phyloP scores from a whole-genome alignment of 2,329 filamentous ascomycete genomes.

The Trichoderma brevicompactum region DNA sequence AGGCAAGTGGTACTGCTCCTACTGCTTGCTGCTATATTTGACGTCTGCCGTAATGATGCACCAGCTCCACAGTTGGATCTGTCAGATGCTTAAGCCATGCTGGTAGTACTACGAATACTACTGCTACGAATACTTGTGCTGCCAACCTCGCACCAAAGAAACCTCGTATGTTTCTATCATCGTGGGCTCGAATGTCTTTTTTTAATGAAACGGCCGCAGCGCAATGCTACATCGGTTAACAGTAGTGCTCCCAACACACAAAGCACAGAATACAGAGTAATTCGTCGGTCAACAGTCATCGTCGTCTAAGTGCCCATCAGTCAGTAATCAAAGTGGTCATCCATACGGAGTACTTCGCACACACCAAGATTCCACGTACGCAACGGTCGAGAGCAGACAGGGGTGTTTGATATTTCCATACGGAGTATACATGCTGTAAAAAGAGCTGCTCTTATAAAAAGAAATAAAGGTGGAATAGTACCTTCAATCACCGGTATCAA shows the following conservation, averaged over 20 bases:
- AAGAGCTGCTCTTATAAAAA: background rate
- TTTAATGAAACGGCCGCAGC: background rate
- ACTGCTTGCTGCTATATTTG: background rate
- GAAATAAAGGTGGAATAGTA: background rate
- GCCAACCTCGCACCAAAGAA: background rate
- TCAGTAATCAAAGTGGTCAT: background rate
- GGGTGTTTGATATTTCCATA: background rate
- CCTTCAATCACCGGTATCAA: slow-evolving; percentile 64
- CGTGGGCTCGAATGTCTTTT: background rate
- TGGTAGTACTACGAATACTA: too few relatives aligned
- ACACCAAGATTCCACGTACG: background rate
- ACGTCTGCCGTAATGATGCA: background rate
- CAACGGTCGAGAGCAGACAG: background rate
- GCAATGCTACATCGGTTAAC: background rate
- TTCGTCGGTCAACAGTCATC: background rate
- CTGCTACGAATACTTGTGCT: background rate
- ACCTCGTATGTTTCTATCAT: too few relatives aligned
- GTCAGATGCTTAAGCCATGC: background rate
- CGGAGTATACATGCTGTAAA: background rate
- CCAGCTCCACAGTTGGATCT: background rate
- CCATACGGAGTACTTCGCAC: background rate
- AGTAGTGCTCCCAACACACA: too few relatives aligned
- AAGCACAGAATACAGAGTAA: background rate
- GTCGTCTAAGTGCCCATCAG: background rate
- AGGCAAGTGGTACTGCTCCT: too few relatives aligned